Percentiles rank a stretch among this genome's conserved stretches.
Conservation (phyloP, 129 eudicot genomes). For the Calendula officinalis region DNA sequence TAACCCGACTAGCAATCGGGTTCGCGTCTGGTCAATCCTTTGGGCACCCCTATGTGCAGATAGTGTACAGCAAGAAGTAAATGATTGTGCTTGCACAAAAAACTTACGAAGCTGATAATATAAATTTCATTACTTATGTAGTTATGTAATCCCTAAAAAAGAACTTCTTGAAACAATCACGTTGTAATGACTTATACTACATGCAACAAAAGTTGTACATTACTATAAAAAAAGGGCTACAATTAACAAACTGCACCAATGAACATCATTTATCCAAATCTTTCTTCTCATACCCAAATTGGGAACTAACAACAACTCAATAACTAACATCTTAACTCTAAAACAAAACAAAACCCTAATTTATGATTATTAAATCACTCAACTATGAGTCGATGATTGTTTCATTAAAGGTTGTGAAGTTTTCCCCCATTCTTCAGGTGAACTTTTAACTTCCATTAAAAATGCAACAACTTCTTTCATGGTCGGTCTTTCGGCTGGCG, state of each 20-base stretch:
- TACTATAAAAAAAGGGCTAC: slow-evolving; percentile 22
- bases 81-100: no score
- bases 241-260: slow-evolving; percentile 35
- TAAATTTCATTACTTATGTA: no score
- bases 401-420: slow-evolving; percentile 92
- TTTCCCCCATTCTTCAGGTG: slow-evolving; percentile 77
- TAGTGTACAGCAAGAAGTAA: no score
- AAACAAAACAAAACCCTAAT: slow-evolving; percentile 21
- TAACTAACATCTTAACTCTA: slow-evolving; percentile 21
- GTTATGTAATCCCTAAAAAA: background rate
- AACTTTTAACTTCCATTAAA: slow-evolving; percentile 81
- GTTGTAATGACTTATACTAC: slow-evolving; percentile 22
- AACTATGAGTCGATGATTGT: slow-evolving; percentile 71
- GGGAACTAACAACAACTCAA: slow-evolving; percentile 15
- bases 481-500: slow-evolving; percentile 83
- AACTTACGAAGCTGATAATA: no score
- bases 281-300: slow-evolving; percentile 26
- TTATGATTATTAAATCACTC: slow-evolving; percentile 14
- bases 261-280: slow-evolving; percentile 26
- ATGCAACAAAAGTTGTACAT: slow-evolving; percentile 23
- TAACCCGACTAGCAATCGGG: no score
- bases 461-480: slow-evolving; percentile 96
- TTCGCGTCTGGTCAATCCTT: no score
- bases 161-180: slow-evolving; percentile 8
- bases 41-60: no score